These are phyloP conservation scores for Acanthamoeba divionensis DNA, from an alignment of 208 protist species.

Conservation along the genomic window DNA sequence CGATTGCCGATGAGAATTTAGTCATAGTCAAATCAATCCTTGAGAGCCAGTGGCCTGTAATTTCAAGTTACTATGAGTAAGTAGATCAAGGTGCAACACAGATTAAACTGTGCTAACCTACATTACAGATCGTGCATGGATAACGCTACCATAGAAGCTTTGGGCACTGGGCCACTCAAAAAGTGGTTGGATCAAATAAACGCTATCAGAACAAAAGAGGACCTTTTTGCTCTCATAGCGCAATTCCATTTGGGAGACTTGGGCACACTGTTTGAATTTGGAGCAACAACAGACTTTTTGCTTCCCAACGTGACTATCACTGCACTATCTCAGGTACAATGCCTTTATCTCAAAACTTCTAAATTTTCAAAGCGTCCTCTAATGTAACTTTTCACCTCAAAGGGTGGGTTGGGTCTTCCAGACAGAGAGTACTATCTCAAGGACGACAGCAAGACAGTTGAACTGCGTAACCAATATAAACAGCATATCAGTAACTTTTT, in stretches of 20 bases:
- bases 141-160: neutral
- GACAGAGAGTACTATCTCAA: conserved; percentile 11
- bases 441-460: neutral
- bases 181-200: neutral
- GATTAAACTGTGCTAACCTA: neutral
- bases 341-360: too few relatives aligned
- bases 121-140: conserved; percentile 23
- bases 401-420: neutral
- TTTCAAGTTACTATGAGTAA: conserved; percentile 23
- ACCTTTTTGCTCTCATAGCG: neutral
- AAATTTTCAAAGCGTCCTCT: too few relatives aligned
- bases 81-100: neutral
- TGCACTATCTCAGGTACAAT: neutral
- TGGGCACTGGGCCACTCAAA: neutral
- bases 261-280: neutral
- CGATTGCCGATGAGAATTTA: neutral
- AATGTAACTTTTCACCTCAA: too few relatives aligned
- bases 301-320: neutral
- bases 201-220: neutral
- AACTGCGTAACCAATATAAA: neutral
- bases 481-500: neutral
- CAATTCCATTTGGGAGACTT: neutral
- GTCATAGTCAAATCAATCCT: neutral
- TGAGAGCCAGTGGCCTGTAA: neutral
- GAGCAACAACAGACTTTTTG: neutral